Percentiles rank a stretch among this genome's conserved stretches.
These are phyloP conservation scores for Ehretia macrophylla DNA, from an alignment of 257 asterid genomes.

Conservation along the genomic window DNA sequence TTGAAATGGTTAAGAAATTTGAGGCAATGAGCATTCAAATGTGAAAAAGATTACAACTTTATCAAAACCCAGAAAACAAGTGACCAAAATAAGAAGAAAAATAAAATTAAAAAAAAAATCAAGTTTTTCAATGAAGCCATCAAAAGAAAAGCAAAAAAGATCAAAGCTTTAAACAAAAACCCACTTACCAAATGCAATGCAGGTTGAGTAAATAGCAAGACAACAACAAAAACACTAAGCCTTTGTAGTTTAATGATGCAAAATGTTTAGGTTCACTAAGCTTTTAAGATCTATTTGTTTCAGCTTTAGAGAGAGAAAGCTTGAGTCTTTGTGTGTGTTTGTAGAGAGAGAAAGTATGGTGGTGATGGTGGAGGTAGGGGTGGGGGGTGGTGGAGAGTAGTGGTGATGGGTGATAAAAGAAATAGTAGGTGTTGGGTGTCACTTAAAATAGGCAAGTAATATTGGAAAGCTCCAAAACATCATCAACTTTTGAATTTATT, in stretches of 20 bases:
- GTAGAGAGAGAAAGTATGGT: background rate
- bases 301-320: background rate
- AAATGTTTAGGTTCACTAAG: background rate
- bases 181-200: background rate
- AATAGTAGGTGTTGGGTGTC: background rate
- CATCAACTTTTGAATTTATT: background rate
- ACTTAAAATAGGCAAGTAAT: slow-evolving; percentile 1
- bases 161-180: background rate
- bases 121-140: background rate
- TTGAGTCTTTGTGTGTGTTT: background rate
- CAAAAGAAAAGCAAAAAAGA: background rate
- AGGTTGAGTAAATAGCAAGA: slow-evolving; percentile 1
- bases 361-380: background rate
- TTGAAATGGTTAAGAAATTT: background rate
- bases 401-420: background rate
- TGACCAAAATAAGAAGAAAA: background rate
- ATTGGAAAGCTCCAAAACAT: background rate
- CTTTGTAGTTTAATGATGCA: background rate
- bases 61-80: background rate
- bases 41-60: background rate
- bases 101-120: background rate
- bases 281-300: background rate
- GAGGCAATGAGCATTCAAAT: background rate
- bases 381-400: background rate
- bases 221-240: background rate